phyloP scores from a whole-genome alignment of 345 rosid species.

The Salix arbutifolia region DNA sequence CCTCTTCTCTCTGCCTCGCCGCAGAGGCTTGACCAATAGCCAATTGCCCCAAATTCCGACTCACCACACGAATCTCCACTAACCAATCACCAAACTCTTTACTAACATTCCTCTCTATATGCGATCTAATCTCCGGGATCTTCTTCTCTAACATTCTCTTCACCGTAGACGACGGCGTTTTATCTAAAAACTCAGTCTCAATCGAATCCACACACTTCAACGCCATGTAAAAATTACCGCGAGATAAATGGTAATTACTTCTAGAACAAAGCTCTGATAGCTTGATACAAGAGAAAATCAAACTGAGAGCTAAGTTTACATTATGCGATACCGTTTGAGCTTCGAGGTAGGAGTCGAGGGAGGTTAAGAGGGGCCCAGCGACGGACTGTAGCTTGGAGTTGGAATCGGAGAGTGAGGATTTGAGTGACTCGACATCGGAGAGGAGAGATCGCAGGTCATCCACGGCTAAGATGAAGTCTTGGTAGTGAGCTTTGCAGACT shows the following conservation, averaged over 20 bases:
- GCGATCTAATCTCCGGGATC: conserved; percentile 73
- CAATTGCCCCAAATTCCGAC: conserved; percentile 85
- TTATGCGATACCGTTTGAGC: conserved; percentile 65
- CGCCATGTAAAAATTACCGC: conserved; percentile 75
- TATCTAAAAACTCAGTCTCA: conserved; percentile 57
- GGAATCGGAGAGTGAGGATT: conserved; percentile 82
- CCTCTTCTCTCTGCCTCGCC: conserved; percentile 90
- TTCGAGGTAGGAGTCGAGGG: conserved; percentile 75
- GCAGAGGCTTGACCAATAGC: conserved; percentile 97
- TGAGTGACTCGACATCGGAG: conserved; percentile 90
- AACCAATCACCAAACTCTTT: conserved; percentile 94
- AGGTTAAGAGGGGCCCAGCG: conserved; percentile 67
- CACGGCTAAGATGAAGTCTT: conserved; percentile 92
- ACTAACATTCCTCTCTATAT: conserved; percentile 77
- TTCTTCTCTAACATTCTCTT: conserved; percentile 80
- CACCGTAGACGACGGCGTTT: conserved; percentile 67
- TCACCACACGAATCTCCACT: conserved; percentile 90
- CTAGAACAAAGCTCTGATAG: conserved; percentile 77
- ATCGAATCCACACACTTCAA: conserved; percentile 73
- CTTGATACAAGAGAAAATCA: conserved; percentile 48
- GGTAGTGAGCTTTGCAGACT: conserved; percentile 96
- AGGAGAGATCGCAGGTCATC: conserved; percentile 97
- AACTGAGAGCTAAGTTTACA: conserved; percentile 60
- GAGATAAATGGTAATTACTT: conserved; percentile 65
- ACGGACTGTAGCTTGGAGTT: conserved; percentile 82